Evolutionary conservation across 2,329 filamentous ascomycete genomes (phyloP), one percentile per base, ranked within the genome.

Genomic region (Penicillium sp.): DNA sequence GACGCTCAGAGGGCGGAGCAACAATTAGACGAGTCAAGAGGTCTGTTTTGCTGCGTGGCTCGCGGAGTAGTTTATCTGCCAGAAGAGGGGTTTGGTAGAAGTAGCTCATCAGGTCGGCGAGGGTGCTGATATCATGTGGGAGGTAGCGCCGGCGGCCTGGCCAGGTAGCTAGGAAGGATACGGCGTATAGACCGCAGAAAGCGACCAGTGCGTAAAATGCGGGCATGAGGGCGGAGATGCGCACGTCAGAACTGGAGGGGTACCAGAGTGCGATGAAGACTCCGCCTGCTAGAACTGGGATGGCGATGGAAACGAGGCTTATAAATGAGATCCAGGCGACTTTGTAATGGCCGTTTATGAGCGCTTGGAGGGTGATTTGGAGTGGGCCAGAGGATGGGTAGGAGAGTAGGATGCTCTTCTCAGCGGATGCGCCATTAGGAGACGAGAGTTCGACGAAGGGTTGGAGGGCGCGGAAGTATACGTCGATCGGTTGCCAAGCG

Each of bases 41-140:
- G 56, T 90, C 86, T 0, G 75, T 75, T 56, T 84, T 85, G n/a
- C 78, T 83, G 25, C 78, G 75, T 2, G 86, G 81, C 32, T 83
- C 80, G 44, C 83, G 78, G 65, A 96, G 92, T 0, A 86, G 81
- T 8, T 83, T 78, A 62, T 95, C 90, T 4, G 80, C 76, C 1
- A 88, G 74, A 15, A 95, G 74, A 23, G 86, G 84, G 38, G 84
- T 84, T 58, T 85, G 84, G 51, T 88, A 83, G 37, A 92, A 76
- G 66, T 92, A 91, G 63, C 83, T 86, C 58, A 95, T 79, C 20
- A 91, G 76, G 65, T 91, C 89, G 1, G 87, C 87, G 15, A 95
- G 76, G 41, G 81, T 88, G 52, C 78, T 81, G 35, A 88, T 83
- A 4, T 78, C 78, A 65, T 95, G 89, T 0, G 89, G 89, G 1